These are phyloP conservation scores for Nicotiana benthamiana DNA, from an alignment of 257 asterid genomes.

Conservation along the genomic window DNA sequence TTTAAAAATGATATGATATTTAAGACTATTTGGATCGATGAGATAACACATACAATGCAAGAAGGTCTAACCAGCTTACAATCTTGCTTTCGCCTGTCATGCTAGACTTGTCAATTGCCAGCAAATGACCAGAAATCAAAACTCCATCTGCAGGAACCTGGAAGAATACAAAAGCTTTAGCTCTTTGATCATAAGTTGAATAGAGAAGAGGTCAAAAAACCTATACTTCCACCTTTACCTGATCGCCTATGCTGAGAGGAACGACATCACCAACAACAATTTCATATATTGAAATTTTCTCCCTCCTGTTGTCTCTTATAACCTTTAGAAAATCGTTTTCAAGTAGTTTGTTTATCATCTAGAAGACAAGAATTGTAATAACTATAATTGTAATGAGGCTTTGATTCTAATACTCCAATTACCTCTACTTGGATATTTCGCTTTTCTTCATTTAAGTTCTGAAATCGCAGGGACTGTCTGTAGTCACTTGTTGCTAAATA, in stretches of 20 bases:
- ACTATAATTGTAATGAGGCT: not conserved
- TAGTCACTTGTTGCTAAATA: conserved; percentile 81
- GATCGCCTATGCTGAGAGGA: conserved; percentile 94
- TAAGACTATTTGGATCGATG: conserved; percentile 20
- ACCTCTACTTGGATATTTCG: conserved; percentile 89
- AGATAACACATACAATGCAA: conserved; percentile 11
- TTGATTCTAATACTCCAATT: conserved; percentile 12
- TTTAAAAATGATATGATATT: conserved; percentile 15
- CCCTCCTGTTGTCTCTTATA: conserved; percentile 81
- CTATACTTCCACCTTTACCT: conserved; percentile 37
- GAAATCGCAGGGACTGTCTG: conserved; percentile 91
- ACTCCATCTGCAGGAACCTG: conserved; percentile 96
- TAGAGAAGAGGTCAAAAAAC: conserved; percentile 1
- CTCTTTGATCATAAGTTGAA: conserved; percentile 6
- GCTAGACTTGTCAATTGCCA: conserved; percentile 94
- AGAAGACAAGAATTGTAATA: not conserved
- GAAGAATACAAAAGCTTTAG: conserved; percentile 10
- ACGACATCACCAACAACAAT: conserved; percentile 89
- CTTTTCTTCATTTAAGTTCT: conserved; percentile 83
- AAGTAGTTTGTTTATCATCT: not conserved
- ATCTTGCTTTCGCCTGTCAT: conserved; percentile 99
- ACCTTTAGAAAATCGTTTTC: conserved; percentile 39
- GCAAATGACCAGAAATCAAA: conserved; percentile 75
- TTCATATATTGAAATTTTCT: conserved; percentile 74
- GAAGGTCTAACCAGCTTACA: conserved; percentile 57